Conservation (phyloP, 2,329 filamentous ascomycete species). For the Fusarium euwallaceae region DNA sequence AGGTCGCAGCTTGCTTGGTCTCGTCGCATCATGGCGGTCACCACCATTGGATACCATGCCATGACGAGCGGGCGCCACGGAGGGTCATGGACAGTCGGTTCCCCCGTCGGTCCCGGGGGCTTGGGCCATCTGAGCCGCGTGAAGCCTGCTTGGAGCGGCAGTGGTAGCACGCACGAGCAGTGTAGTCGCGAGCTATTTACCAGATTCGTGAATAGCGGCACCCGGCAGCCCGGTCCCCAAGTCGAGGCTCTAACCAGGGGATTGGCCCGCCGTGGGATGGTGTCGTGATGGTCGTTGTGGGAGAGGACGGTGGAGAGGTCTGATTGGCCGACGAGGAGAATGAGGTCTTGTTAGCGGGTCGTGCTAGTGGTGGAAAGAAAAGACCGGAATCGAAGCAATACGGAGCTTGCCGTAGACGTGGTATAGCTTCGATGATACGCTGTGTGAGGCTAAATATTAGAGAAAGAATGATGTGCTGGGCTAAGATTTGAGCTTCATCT, state of each 20-base stretch:
- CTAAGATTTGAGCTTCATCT: not conserved
- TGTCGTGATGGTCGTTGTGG: constrained; percentile 23
- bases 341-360: constrained; percentile 1
- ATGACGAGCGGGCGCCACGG: not conserved
- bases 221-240: constrained; percentile 8
- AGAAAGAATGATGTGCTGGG: not conserved
- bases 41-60: not conserved
- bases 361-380: not conserved
- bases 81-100: not conserved
- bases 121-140: constrained; percentile 9
- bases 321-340: constrained; percentile 35
- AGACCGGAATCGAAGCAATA: not conserved
- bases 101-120: constrained; percentile 8
- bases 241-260: constrained; percentile 25
- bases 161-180: not conserved
- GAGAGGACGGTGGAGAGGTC: not conserved
- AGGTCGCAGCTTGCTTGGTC: constrained; percentile 13
- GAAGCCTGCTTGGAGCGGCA: not conserved
- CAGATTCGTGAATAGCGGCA: constrained; percentile 18
- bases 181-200: constrained; percentile 7
- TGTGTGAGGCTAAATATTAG: not conserved
- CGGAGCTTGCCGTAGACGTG: not conserved
- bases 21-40: constrained; percentile 22
- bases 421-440: not conserved
- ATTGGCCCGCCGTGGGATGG: constrained; percentile 20